These are phyloP conservation scores for Monascus purpureus DNA, from an alignment of 495 filamentous ascomycete genomes.

Conservation along the genomic window DNA sequence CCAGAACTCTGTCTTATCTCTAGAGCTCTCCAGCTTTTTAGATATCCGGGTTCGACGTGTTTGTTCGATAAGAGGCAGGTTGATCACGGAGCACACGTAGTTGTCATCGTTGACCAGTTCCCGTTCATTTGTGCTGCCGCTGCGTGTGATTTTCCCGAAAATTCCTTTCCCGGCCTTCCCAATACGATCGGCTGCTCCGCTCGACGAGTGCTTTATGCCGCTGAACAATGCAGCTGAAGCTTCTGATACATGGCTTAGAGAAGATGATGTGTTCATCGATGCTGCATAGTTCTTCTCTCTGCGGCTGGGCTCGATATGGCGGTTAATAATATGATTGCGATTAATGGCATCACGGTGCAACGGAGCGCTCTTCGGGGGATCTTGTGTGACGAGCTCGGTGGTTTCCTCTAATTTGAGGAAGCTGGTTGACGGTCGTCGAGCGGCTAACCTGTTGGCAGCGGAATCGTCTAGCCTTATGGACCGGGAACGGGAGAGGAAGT, in stretches of 20 bases:
- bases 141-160: conserved; percentile 60
- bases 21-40: conserved; percentile 64
- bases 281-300: conserved; percentile 36
- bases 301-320: conserved; percentile 27
- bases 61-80: conserved; percentile 67
- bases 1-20: conserved; percentile 93
- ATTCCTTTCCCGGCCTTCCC: conserved; percentile 66
- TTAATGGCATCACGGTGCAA: conserved; percentile 43
- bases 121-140: conserved; percentile 53
- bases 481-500: conserved; percentile 50
- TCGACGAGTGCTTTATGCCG: conserved; percentile 56
- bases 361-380: conserved; percentile 42
- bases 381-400: conserved; percentile 12
- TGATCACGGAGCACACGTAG: conserved; percentile 66
- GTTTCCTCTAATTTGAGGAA: conserved; percentile 29
- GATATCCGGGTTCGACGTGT: conserved; percentile 77
- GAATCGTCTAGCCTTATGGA: conserved; percentile 46
- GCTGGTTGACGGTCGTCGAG: conserved; percentile 30
- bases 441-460: conserved; percentile 17
- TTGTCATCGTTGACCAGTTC: conserved; percentile 59
- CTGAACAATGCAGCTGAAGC: conserved; percentile 53
- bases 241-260: conserved; percentile 47
- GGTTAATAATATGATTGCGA: conserved; percentile 52
- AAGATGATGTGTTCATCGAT: conserved; percentile 38
- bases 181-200: conserved; percentile 54